Conservation (phyloP, 495 filamentous ascomycete species). For the Penicillium macrosclerotiorum region DNA sequence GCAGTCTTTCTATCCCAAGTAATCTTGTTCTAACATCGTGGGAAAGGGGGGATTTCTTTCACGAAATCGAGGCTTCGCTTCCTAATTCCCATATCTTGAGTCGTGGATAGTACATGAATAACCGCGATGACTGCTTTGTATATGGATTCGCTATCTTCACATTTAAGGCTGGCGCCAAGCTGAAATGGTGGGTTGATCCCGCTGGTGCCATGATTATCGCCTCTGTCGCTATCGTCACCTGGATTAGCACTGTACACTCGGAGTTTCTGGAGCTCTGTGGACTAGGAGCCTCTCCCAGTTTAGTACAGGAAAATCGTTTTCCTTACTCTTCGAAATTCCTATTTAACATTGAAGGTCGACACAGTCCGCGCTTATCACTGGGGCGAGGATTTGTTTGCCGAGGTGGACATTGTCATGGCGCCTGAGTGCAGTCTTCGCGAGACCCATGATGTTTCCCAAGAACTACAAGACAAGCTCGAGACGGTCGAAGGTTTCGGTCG, state of each 20-base stretch:
- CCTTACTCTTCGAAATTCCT: no score
- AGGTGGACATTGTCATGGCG: conserved; percentile 5
- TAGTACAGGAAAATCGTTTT: not conserved
- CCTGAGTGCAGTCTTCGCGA: not conserved
- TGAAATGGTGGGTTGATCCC: conserved; percentile 8
- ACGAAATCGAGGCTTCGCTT: no score
- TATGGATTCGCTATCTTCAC: conserved; percentile 6
- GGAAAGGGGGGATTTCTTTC: no score
- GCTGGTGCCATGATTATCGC: conserved; percentile 2
- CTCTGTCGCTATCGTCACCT: not conserved
- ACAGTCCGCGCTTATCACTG: conserved; percentile 1
- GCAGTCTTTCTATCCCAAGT: no score
- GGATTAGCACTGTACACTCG: conserved; percentile 1
- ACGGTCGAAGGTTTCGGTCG: no score
- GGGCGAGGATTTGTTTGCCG: not conserved
- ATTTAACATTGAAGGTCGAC: not conserved
- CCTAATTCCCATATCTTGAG: no score
- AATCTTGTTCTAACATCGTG: no score
- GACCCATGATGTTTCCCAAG: conserved; percentile 5
- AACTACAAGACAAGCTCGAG: conserved; percentile 5
- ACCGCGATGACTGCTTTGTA: conserved; percentile 5
- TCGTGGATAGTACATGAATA: no score
- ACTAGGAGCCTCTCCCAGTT: conserved; percentile 1
- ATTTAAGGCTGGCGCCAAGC: not conserved
- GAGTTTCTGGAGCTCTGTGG: no score